Base-by-base conservation (phyloP, 1,284 basidiomycete species). In the Moniliella sp. region DNA sequence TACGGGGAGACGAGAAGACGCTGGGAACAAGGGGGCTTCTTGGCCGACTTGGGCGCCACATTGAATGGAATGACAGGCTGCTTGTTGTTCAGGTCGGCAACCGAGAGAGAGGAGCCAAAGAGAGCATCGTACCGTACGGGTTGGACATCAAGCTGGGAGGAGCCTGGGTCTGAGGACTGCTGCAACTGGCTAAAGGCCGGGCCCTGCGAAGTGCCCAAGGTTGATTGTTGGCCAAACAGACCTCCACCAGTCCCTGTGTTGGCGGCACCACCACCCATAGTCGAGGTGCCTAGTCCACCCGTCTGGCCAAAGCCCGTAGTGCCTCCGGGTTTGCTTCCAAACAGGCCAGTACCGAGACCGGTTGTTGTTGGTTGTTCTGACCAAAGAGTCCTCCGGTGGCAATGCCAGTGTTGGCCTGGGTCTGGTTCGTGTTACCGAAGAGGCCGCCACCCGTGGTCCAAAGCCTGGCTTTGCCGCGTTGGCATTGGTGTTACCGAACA, bases 81-180 rank as follows among this genome's bases (percentile, higher is more conserved):
- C 27, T 48, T 43, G 28, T 28, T 28, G 1, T 14, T 28, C 3
- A 35, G 15, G 16, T 13, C 23, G 2, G 30, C 12, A n/a, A n/a
- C n/a, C n/a, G 16, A 14, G n/a, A 38, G 42, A 36, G 50, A 30
- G 8, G 40, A 39, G 30, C 57, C 53, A 43, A 72, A 70, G 25
- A 72, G 58, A 11, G 65, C 65, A 53, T 80, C 83, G 73, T 70
- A 26, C 78, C 78, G 56, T 94, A 84, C 0, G 88, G 84, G 48
- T 70, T 69, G 55, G 83, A 75, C 29, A 78, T 76, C 50, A 94
- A 79, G 30, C 48, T 31, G 30, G 72, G 43, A n/a, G 15, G 17
- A 14, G 16, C 18, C 19, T 28, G 14, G 19, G 27, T n/a, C n/a
- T n/a, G n/a, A n/a, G 33, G 39, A 45, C 32, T 48, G 49, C 25